Evolutionary conservation across 306 rosid species (phyloP), one percentile per base, ranked within the genome.

Genomic region (Vigna reflexopilosa): DNA sequence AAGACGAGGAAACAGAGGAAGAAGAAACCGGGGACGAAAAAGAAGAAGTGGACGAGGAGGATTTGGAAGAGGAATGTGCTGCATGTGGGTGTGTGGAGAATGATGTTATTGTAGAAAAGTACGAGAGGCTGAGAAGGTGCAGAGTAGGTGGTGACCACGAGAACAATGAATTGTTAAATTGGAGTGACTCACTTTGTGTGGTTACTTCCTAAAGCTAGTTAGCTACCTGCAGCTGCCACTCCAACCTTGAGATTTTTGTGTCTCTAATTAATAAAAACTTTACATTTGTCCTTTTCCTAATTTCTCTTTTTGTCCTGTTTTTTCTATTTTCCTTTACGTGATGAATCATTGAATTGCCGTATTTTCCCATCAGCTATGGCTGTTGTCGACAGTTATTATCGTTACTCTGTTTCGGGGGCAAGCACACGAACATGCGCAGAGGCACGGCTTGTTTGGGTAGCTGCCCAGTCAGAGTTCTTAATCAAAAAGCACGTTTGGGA

Each of bases 121-220:
- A 57, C 50, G 89, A 73, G 77, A 85, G 85, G 66, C 68, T 38
- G 64, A 79, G 88, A 65, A 85, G 89, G 76, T 89, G 91, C 93
- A 91, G 88, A 52, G 90, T 84, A 40, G 88, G 89, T 30, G 87
- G 81, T 19, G 86, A 91, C 4, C 79, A 58, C 48, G 92, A 87
- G 75, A 83, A 84, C 72, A 80, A 70, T 44, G 83, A 84, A 58
- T 65, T 83, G 65, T 80, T 89, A 47, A 85, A 84, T 80, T 81
- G 89, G 86, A 76, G 88, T 83, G 89, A 85, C 44, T 65, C 84
- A 13, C 74, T 75, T 54, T 88, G 85, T 88, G 94, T 94, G 80
- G 88, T 85, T 66, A 76, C 91, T 69, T 89, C 88, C 59, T 81
- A 67, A 82, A 71, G 26, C 74, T 75, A 67, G 17, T 57, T 59